Evolutionary conservation across 1,139 yeast genomes (phyloP).

Genomic region (Magnusiomyces ingens): DNA sequence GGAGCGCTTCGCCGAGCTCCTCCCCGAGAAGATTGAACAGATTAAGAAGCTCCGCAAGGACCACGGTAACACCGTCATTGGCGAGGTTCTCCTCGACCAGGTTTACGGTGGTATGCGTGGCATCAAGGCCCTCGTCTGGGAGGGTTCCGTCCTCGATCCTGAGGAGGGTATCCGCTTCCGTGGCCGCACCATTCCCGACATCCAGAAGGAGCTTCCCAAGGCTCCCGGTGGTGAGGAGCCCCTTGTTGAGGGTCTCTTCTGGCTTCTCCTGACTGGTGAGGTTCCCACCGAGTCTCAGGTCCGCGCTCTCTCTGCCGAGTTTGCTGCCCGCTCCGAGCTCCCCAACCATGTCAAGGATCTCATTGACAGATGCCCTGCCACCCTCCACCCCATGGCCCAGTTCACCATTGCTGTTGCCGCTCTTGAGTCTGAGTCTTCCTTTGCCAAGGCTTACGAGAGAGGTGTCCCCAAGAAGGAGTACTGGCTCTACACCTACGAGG

Average conservation of each 20-base stretch:
- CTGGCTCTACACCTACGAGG: slow-evolving; percentile 65
- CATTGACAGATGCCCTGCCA: slow-evolving; percentile 49
- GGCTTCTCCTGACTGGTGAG: slow-evolving; percentile 58
- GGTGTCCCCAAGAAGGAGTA: slow-evolving; percentile 62
- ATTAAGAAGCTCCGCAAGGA: slow-evolving; percentile 84
- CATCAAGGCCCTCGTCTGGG: slow-evolving; percentile 97
- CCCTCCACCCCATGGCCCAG: slow-evolving; percentile 67
- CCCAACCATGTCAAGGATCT: slow-evolving; percentile 50
- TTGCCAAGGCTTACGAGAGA: slow-evolving; percentile 55
- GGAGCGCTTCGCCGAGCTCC: slow-evolving; percentile 86
- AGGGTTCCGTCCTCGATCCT: slow-evolving; percentile 97
- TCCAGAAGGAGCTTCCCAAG: slow-evolving; percentile 87
- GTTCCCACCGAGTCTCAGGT: slow-evolving; percentile 53
- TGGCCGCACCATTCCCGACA: slow-evolving; percentile 95
- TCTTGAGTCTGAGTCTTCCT: slow-evolving; percentile 56
- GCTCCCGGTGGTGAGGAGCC: slow-evolving; percentile 74
- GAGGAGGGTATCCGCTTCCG: slow-evolving; percentile 98
- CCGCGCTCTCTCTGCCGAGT: slow-evolving; percentile 46
- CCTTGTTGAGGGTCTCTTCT: slow-evolving; percentile 57
- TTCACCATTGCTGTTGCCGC: slow-evolving; percentile 60
- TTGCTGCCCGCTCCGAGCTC: slow-evolving; percentile 51
- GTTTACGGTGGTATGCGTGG: slow-evolving; percentile 99
- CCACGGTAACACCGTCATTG: slow-evolving; percentile 82
- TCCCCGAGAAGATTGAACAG: slow-evolving; percentile 89
- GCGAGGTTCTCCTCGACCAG: slow-evolving; percentile 90